Conservation (phyloP, 352 stramenopile genomes). For the Blastocystis sp. region DNA sequence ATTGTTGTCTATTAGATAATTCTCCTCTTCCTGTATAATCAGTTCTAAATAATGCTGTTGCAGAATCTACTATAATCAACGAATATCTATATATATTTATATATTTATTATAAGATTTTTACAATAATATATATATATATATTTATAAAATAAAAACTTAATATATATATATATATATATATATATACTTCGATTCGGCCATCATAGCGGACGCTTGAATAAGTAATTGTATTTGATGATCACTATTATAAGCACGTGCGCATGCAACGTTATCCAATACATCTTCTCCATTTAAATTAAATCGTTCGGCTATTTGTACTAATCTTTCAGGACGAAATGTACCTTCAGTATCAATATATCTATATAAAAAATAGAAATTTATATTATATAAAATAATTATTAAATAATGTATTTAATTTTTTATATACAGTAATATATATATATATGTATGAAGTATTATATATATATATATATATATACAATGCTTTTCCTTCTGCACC, state of each 20-base stretch:
- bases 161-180: no score
- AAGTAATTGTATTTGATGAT: slow-evolving; percentile 75
- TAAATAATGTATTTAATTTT: background rate
- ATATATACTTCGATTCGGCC: no score
- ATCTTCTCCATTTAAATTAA: slow-evolving; percentile 75
- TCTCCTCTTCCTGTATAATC: slow-evolving; percentile 93
- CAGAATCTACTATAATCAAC: slow-evolving; percentile 85
- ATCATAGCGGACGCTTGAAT: slow-evolving; percentile 41
- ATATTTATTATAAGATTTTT: slow-evolving; percentile 6
- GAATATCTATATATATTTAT: slow-evolving; percentile 80
- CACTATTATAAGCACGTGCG: slow-evolving; percentile 91
- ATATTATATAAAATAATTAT: background rate
- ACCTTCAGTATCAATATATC: slow-evolving; percentile 97
- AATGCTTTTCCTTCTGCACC: slow-evolving; percentile 71
- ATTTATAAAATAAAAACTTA: background rate
- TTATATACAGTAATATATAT: no score
- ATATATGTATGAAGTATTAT: no score
- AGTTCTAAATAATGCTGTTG: slow-evolving; percentile 87
- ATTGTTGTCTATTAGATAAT: slow-evolving; percentile 70
- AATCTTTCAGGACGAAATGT: slow-evolving; percentile 87
- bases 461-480: slow-evolving; percentile 34
- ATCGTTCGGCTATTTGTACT: slow-evolving; percentile 85
- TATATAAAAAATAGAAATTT: slow-evolving; percentile 82
- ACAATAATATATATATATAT: background rate
- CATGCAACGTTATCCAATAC: slow-evolving; percentile 96